A percentile compares a stretch with the other conserved stretches of the same genome.
Evolutionary conservation across 2,329 filamentous ascomycete genomes (phyloP).

Genomic region (Fusarium tupiense): DNA sequence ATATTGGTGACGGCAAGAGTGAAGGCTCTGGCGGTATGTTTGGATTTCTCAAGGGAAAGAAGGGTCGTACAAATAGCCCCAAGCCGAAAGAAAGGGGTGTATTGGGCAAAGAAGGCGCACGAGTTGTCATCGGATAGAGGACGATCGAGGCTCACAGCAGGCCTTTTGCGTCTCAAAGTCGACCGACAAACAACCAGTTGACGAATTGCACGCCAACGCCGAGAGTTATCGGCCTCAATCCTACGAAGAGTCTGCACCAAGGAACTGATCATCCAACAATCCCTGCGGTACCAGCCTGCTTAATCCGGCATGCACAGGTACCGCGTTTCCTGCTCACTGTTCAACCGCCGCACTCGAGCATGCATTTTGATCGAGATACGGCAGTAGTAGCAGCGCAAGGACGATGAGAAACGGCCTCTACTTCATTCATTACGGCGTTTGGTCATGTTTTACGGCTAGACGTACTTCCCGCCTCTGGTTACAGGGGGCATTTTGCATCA

Average conservation of each 20-base stretch:
- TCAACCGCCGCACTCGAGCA: slow-evolving; percentile 16
- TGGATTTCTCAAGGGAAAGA: slow-evolving; percentile 89
- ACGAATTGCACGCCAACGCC: slow-evolving; percentile 11
- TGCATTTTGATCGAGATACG: not conserved
- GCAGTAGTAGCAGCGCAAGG: slow-evolving; percentile 14
- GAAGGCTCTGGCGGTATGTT: slow-evolving; percentile 82
- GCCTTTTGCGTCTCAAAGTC: slow-evolving; percentile 24
- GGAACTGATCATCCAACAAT: slow-evolving; percentile 8
- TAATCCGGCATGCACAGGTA: not conserved
- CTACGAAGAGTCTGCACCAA: slow-evolving; percentile 4
- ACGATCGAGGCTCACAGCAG: slow-evolving; percentile 29
- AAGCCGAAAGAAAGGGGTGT: slow-evolving; percentile 95
- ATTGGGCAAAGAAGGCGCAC: slow-evolving; percentile 91
- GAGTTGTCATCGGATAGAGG: slow-evolving; percentile 76
- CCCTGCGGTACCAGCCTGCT: slow-evolving; percentile 3
- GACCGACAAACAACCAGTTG: slow-evolving; percentile 19
- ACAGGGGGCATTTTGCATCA: slow-evolving; percentile 23
- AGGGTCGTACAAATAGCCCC: slow-evolving; percentile 88
- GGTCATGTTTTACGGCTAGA: slow-evolving; percentile 39
- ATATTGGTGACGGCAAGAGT: slow-evolving; percentile 60
- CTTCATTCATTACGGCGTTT: slow-evolving; percentile 39
- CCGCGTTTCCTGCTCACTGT: slow-evolving; percentile 4
- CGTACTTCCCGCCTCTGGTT: slow-evolving; percentile 26
- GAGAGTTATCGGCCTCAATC: slow-evolving; percentile 3
- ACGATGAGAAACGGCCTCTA: slow-evolving; percentile 41